Evolutionary conservation across 805 yeast species (phyloP).

Genomic region (Metschnikowia lachancei): DNA sequence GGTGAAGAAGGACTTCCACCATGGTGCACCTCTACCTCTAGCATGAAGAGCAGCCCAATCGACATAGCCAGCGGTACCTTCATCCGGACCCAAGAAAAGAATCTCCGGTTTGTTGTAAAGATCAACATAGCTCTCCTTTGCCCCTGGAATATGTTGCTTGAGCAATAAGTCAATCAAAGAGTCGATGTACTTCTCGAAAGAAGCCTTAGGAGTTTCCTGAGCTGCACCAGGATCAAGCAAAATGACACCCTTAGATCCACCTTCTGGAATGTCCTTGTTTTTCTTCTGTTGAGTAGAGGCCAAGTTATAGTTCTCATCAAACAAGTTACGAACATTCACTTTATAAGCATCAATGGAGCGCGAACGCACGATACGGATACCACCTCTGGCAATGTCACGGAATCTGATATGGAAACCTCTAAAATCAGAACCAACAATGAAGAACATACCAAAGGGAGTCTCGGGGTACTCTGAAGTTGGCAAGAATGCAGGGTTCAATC

Average conservation of each 20-base stretch:
- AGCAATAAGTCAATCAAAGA: constrained; percentile 82
- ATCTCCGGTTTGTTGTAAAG: constrained; percentile 82
- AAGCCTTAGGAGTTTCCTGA: constrained; percentile 75
- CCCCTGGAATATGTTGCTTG: constrained; percentile 66
- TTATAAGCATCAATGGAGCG: constrained; percentile 82
- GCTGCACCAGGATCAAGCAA: constrained; percentile 74
- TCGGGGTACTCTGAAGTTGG: constrained; percentile 88
- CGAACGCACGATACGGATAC: constrained; percentile 91
- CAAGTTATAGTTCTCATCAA: constrained; percentile 94
- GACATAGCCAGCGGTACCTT: constrained; percentile 92
- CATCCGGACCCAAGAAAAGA: constrained; percentile 98
- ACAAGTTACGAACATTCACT: constrained; percentile 79
- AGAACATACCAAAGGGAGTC: constrained; percentile 90
- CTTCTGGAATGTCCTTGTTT: constrained; percentile 98
- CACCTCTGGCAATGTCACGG: constrained; percentile 97
- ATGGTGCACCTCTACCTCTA: constrained; percentile 83
- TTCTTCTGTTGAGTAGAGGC: constrained; percentile 96
- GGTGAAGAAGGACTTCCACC: constrained; percentile 98
- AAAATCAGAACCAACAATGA: constrained; percentile 93
- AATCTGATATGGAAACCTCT: constrained; percentile 97
- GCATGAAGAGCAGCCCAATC: constrained; percentile 99
- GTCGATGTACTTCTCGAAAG: constrained; percentile 91
- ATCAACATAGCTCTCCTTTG: constrained; percentile 82
- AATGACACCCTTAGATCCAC: constrained; percentile 97
- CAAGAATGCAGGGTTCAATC: constrained; percentile 82